Conservation (phyloP, 1,284 basidiomycete genomes). For the Chalciporus sp. region DNA sequence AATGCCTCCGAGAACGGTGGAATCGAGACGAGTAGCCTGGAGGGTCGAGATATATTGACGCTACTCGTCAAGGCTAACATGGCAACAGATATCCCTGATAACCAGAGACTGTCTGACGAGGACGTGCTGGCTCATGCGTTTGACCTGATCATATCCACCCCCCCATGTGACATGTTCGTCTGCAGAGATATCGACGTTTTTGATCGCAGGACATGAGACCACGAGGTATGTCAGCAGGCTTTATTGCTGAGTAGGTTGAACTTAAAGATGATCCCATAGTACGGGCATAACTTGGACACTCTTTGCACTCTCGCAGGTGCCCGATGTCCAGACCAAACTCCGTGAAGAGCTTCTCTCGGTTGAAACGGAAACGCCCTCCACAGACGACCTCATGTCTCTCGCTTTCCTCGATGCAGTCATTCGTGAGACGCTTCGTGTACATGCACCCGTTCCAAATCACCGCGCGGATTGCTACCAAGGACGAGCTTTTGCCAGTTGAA, state of each 20-base stretch:
- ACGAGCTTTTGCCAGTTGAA: conserved; percentile 61
- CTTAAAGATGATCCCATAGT: conserved; percentile 26
- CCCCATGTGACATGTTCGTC: not conserved
- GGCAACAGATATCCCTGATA: conserved; percentile 55
- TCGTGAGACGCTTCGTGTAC: conserved; percentile 69
- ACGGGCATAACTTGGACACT: conserved; percentile 64
- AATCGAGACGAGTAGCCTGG: conserved; percentile 35
- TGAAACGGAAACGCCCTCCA: conserved; percentile 53
- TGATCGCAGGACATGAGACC: conserved; percentile 81
- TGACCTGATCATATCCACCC: not conserved
- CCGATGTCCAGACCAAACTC: conserved; percentile 63
- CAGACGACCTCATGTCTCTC: conserved; percentile 61
- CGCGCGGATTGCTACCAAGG: conserved; percentile 51
- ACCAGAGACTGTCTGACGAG: conserved; percentile 66
- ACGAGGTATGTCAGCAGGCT: conserved; percentile 46
- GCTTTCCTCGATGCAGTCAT: conserved; percentile 68
- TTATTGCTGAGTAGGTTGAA: not conserved
- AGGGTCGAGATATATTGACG: conserved; percentile 52
- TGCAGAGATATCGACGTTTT: conserved; percentile 39
- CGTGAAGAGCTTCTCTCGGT: conserved; percentile 64
- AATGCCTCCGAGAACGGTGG: conserved; percentile 21
- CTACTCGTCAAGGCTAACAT: conserved; percentile 68
- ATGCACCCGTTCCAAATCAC: conserved; percentile 61
- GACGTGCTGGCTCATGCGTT: conserved; percentile 75
- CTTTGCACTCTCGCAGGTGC: conserved; percentile 58